phyloP scores from a whole-genome alignment of 2,329 filamentous ascomycete genomes.

The Paraphaeosphaeria minitans region DNA sequence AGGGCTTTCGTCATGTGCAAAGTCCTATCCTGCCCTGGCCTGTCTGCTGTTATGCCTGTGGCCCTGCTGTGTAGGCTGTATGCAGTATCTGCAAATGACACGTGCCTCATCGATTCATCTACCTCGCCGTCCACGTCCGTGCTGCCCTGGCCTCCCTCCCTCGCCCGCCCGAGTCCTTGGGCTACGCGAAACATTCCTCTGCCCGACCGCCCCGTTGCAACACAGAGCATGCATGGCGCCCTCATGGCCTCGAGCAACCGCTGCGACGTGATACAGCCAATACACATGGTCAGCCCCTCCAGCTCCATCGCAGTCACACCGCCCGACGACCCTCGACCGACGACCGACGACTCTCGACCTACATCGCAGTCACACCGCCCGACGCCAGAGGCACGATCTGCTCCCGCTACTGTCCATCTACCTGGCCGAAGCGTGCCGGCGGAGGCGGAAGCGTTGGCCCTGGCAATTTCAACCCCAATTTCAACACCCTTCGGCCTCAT shows the following conservation, averaged over 20 bases:
- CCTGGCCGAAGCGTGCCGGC: conserved; percentile 7
- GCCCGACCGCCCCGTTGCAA: neutral
- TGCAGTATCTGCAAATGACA: too few relatives aligned
- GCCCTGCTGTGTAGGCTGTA: too few relatives aligned
- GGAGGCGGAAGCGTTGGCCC: conserved; percentile 6
- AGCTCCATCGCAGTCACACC: neutral
- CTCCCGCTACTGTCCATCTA: neutral
- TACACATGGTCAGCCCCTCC: neutral
- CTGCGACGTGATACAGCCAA: neutral
- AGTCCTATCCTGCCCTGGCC: too few relatives aligned
- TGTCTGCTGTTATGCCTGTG: too few relatives aligned
- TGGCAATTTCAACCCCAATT: too few relatives aligned
- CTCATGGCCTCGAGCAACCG: neutral
- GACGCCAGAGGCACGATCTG: neutral
- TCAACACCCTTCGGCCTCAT: neutral
- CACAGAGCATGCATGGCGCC: neutral
- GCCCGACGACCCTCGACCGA: too few relatives aligned
- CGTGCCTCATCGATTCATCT: conserved; percentile 3
- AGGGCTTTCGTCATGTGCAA: too few relatives aligned
- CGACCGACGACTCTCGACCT: neutral
- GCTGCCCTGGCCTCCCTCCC: neutral
- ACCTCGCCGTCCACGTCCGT: conserved; percentile 1
- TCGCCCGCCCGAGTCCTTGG: conserved; percentile 1
- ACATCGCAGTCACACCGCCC: neutral
- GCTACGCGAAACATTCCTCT: conserved; percentile 4